Percentiles rank a stretch among this genome's conserved stretches.
These are phyloP conservation scores for Selaginella tamariscina DNA, from an alignment of 75 land plant genomes.

Conservation along the genomic window DNA sequence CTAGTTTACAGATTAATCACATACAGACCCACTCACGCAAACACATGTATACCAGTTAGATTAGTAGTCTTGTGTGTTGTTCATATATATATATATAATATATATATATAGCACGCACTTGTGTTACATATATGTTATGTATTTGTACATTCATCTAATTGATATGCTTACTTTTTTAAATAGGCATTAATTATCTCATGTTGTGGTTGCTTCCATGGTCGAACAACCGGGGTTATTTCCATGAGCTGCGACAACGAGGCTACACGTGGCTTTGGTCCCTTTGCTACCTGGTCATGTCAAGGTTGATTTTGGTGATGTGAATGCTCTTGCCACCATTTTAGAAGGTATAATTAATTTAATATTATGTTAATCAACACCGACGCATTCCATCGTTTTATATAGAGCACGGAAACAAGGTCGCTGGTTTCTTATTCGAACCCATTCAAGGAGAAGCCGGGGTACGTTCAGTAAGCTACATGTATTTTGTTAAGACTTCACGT, in stretches of 20 bases:
- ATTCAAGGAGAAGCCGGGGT: slow-evolving; percentile 13
- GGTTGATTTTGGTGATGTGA: slow-evolving; percentile 87
- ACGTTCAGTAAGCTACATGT: not conserved
- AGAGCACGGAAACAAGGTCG: not conserved
- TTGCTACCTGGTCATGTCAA: slow-evolving; percentile 69
- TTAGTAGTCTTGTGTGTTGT: too few relatives aligned
- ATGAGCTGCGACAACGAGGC: slow-evolving; percentile 99
- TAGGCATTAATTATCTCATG: slow-evolving; percentile 95
- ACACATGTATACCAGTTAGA: too few relatives aligned
- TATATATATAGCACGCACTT: too few relatives aligned
- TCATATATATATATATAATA: too few relatives aligned
- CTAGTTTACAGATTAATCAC: too few relatives aligned
- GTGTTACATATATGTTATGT: too few relatives aligned
- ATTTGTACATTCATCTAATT: not conserved
- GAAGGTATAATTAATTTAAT: slow-evolving; percentile 36
- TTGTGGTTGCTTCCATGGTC: slow-evolving; percentile 99
- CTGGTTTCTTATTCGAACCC: slow-evolving; percentile 4
- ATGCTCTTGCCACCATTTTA: slow-evolving; percentile 59
- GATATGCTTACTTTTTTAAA: not conserved
- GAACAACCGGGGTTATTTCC: slow-evolving; percentile 91
- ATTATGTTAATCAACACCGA: not conserved
- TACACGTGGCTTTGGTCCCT: slow-evolving; percentile 87
- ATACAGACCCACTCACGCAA: too few relatives aligned
- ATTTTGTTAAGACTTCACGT: not conserved
- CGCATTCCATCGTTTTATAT: not conserved